phyloP scores from a whole-genome alignment of 169 alveolate genomes.

The Plasmodium inui region DNA sequence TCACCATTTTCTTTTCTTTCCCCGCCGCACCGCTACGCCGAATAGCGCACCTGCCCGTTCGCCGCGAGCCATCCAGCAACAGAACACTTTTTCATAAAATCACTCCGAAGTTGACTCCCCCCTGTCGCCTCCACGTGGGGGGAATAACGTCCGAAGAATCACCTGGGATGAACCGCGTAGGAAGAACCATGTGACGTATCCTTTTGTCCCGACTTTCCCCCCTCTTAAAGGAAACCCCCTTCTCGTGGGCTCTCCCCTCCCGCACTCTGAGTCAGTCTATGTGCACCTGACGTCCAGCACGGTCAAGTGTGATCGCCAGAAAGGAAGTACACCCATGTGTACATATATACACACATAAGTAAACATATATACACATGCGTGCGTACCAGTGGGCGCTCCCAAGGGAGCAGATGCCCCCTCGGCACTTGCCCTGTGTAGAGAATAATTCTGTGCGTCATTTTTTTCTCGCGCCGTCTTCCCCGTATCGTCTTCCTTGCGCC shows the following conservation, averaged over 20 bases:
- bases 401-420: not conserved
- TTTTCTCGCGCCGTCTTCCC: not conserved
- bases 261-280: not conserved
- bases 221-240: not conserved
- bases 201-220: not conserved
- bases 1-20: not conserved
- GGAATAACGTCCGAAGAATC: too few species aligned
- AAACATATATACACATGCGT: not conserved
- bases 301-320: not conserved
- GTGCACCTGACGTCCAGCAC: not conserved
- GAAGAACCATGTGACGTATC: not conserved
- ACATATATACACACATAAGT: too few species aligned
- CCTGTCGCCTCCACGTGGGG: not conserved
- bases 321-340: too few species aligned
- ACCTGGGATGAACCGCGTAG: not conserved
- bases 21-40: not conserved
- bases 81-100: not conserved
- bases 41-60: not conserved
- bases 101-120: not conserved
- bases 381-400: not conserved
- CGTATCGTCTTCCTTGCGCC: too few species aligned
- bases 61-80: not conserved
- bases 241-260: not conserved
- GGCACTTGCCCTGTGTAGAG: not conserved
- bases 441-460: not conserved